A percentile compares a stretch with the other conserved stretches of the same genome.
Evolutionary conservation across 306 rosid genomes (phyloP).

Genomic region (Rosa persica): DNA sequence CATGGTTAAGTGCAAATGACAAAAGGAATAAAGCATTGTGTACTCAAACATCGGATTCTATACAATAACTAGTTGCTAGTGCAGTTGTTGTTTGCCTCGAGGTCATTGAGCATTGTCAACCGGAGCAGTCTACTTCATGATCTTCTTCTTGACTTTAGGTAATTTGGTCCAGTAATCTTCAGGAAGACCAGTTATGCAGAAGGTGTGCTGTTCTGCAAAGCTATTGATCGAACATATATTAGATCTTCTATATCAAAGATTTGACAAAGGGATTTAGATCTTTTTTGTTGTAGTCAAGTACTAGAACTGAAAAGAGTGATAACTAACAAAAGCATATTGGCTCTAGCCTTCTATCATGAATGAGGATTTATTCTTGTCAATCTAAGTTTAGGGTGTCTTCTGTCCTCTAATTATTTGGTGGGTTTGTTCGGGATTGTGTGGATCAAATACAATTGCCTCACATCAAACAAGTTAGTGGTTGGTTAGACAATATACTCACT

Average conservation of each 20-base stretch:
- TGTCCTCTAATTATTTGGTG: neutral
- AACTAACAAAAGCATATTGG: neutral
- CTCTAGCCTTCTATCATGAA: neutral
- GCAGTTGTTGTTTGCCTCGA: neutral
- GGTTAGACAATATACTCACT: neutral
- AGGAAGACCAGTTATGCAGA: neutral
- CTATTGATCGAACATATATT: slow-evolving; percentile 5
- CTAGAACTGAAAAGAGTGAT: neutral
- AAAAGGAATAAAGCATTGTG: slow-evolving; percentile 17
- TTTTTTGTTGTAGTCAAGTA: neutral
- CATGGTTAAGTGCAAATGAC: slow-evolving; percentile 16
- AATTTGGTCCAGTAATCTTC: neutral
- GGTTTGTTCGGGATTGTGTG: neutral
- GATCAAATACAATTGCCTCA: neutral
- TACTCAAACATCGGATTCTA: slow-evolving; percentile 15
- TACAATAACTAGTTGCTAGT: neutral
- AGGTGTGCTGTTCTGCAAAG: neutral
- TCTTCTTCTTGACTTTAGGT: neutral
- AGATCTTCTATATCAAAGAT: neutral
- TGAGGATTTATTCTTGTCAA: neutral
- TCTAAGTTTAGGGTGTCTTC: neutral
- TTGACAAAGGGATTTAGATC: neutral
- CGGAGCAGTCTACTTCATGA: slow-evolving; percentile 7
- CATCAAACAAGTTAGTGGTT: neutral
- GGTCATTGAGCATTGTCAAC: neutral